Conservation (phyloP, 1,139 yeast species). For the Kurtzmaniella quercitrusa region DNA sequence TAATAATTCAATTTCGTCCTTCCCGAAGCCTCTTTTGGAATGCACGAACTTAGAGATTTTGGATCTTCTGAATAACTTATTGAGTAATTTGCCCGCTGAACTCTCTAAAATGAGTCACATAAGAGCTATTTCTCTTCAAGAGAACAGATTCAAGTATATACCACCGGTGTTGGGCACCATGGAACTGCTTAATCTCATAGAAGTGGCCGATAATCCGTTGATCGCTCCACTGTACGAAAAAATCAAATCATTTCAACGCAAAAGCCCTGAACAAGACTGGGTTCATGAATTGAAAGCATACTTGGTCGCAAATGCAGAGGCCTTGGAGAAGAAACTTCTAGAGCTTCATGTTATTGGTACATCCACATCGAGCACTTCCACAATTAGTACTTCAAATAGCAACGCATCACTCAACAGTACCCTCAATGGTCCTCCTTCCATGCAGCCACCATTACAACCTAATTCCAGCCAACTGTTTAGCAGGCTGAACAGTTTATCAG, state of each 20-base stretch:
- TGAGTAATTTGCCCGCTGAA: conserved; percentile 40
- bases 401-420: conserved; percentile 8
- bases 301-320: conserved; percentile 25
- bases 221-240: conserved; percentile 44
- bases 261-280: conserved; percentile 49
- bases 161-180: conserved; percentile 56
- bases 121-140: conserved; percentile 59
- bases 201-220: conserved; percentile 67
- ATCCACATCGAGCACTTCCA: conserved; percentile 6
- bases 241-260: conserved; percentile 32
- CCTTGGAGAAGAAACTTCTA: conserved; percentile 22
- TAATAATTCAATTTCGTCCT: conserved; percentile 48
- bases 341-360: conserved; percentile 11
- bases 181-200: conserved; percentile 55
- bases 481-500: conserved; percentile 57
- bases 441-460: conserved; percentile 9
- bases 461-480: conserved; percentile 16
- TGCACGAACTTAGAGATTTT: conserved; percentile 55
- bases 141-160: conserved; percentile 55
- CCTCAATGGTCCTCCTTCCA: conserved; percentile 10
- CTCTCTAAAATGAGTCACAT: conserved; percentile 40
- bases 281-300: conserved; percentile 47
- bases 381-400: conserved; percentile 6
- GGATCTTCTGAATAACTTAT: conserved; percentile 60
- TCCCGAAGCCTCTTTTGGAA: conserved; percentile 46